phyloP scores from a whole-genome alignment of 495 filamentous ascomycete species.

The Annulohypoxylon maeteangense region DNA sequence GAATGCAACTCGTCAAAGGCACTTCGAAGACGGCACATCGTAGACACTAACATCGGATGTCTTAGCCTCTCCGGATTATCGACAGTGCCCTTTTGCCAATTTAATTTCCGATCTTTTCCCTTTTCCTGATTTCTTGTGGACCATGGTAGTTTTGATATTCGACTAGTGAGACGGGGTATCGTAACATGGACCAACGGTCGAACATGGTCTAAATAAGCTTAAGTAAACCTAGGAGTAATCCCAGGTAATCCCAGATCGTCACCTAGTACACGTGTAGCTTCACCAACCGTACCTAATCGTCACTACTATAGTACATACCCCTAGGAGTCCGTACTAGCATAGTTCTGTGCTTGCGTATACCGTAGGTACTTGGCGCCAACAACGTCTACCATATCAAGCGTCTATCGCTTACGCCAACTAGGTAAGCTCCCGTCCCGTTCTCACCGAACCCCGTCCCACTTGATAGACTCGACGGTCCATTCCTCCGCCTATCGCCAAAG shows the following conservation, averaged over 20 bases:
- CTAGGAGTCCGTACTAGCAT: too few species aligned
- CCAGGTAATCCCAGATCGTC: background rate
- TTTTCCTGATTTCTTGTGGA: background rate
- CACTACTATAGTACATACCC: too few species aligned
- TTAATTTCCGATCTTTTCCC: background rate
- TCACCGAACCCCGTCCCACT: background rate
- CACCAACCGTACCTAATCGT: background rate
- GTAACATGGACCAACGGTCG: background rate
- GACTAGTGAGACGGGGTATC: background rate
- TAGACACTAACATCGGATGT: too few species aligned
- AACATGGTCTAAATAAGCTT: constrained; percentile 6
- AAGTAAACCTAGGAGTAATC: constrained; percentile 7
- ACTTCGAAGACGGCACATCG: too few species aligned
- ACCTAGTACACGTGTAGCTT: background rate
- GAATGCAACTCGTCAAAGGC: too few species aligned
- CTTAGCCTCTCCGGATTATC: background rate
- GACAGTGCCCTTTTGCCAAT: background rate
- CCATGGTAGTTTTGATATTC: background rate
- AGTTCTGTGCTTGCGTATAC: too few species aligned
- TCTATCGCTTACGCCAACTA: background rate
- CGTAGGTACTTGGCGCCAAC: background rate
- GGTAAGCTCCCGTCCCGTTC: background rate
- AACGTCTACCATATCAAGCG: background rate
- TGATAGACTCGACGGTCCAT: background rate
- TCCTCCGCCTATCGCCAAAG: background rate